Percentiles rank a stretch among this genome's conserved stretches.
These are phyloP conservation scores for Nitzschia inconspicua DNA, from an alignment of 108 stramenopile species.

Conservation along the genomic window DNA sequence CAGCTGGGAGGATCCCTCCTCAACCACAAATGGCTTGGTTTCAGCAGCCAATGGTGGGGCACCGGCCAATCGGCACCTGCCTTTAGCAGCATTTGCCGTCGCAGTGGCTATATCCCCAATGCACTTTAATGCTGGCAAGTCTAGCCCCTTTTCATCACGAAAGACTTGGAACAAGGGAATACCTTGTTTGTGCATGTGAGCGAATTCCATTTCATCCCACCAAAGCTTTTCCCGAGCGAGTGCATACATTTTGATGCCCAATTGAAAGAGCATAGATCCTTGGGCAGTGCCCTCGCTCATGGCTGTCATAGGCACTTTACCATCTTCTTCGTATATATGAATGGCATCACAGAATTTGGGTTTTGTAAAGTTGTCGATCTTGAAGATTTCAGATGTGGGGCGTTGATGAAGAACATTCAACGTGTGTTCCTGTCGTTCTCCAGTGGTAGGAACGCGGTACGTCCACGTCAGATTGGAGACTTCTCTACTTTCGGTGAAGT, in stretches of 20 bases:
- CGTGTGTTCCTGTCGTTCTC: neutral
- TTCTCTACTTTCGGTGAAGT: slow-evolving; percentile 38
- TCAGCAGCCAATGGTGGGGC: neutral
- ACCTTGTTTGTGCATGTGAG: neutral
- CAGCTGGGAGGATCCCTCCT: slow-evolving; percentile 5
- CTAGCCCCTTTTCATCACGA: slow-evolving; percentile 9
- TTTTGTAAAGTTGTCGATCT: slow-evolving; percentile 53
- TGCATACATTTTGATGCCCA: slow-evolving; percentile 12
- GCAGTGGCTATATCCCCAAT: no score
- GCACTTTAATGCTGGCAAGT: slow-evolving; percentile 1
- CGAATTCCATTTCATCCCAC: slow-evolving; percentile 14
- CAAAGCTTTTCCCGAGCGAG: neutral
- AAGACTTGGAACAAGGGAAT: slow-evolving; percentile 10
- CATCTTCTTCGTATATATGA: slow-evolving; percentile 4
- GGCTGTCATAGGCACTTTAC: slow-evolving; percentile 1
- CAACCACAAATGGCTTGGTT: slow-evolving; percentile 7
- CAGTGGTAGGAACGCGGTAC: slow-evolving; percentile 5
- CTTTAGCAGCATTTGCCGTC: no score
- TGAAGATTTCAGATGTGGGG: slow-evolving; percentile 43
- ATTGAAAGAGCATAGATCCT: neutral
- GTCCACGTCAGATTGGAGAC: slow-evolving; percentile 33
- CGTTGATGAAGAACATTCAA: slow-evolving; percentile 47
- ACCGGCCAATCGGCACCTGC: slow-evolving; percentile 17
- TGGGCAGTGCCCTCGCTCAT: slow-evolving; percentile 10
- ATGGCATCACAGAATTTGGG: slow-evolving; percentile 62